phyloP scores from a whole-genome alignment of 768 basidiomycete species.

The Xerocomus potaroensis region DNA sequence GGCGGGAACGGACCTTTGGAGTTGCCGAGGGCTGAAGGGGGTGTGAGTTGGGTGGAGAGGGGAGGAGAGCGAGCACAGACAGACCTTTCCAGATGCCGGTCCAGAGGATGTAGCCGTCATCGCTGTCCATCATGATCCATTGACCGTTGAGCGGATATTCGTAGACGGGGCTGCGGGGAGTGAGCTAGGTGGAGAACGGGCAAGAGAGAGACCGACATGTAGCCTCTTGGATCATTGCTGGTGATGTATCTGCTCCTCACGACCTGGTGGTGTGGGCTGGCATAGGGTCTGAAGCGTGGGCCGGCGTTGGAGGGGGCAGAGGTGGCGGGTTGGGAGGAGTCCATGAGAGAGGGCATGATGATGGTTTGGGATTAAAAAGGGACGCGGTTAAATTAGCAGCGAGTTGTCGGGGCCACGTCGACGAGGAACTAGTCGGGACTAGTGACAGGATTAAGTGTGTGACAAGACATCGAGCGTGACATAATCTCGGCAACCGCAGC shows the following conservation, averaged over 20 bases:
- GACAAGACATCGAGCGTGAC: slow-evolving; percentile 29
- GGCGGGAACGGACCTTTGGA: slow-evolving; percentile 62
- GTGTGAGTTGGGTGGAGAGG: slow-evolving; percentile 7
- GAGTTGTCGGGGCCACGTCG: slow-evolving; percentile 35
- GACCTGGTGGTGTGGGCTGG: slow-evolving; percentile 74
- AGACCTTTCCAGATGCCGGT: slow-evolving; percentile 96
- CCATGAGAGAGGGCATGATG: slow-evolving; percentile 31
- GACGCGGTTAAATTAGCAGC: too few species aligned
- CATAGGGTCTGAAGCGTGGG: slow-evolving; percentile 60
- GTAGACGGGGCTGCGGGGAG: slow-evolving; percentile 63
- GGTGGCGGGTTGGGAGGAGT: too few species aligned
- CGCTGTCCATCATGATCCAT: slow-evolving; percentile 96
- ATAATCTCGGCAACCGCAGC: slow-evolving; percentile 32
- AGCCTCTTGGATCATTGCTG: slow-evolving; percentile 83
- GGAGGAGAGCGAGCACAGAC: slow-evolving; percentile 32
- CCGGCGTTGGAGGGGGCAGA: slow-evolving; percentile 29
- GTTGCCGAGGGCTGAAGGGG: slow-evolving; percentile 65
- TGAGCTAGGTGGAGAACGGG: not conserved
- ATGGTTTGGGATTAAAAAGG: too few species aligned
- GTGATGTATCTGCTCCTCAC: slow-evolving; percentile 87
- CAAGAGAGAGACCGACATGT: slow-evolving; percentile 55
- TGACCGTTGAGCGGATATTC: slow-evolving; percentile 87
- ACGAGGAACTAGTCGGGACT: slow-evolving; percentile 32
- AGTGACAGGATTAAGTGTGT: slow-evolving; percentile 26
- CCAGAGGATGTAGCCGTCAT: slow-evolving; percentile 90